These are phyloP conservation scores for barley (Hordeum vulgare) DNA, from an alignment of 176 grass and related monocot species.

Conservation along the genomic window MorexV3_pseudomolecules_assembly NC_058522.1:482271397-482271896, in stretches of 20 bases:
- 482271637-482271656: slow-evolving; percentile 40
- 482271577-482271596: slow-evolving; percentile 24
- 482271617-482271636: slow-evolving; percentile 27
- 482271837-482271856: slow-evolving; percentile 11
- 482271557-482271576: slow-evolving; percentile 10
- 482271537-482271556: slow-evolving; percentile 33
- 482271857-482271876: slow-evolving; percentile 14
- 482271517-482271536: background rate
- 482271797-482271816: slow-evolving; percentile 41
- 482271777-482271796: slow-evolving; percentile 41
- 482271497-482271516: slow-evolving; percentile 46
- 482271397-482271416: slow-evolving; percentile 24
- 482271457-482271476: slow-evolving; percentile 65
- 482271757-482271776: slow-evolving; percentile 25
- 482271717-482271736: background rate
- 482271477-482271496: slow-evolving; percentile 72
- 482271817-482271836: slow-evolving; percentile 38
- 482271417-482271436: slow-evolving; percentile 48
- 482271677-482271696: slow-evolving; percentile 29
- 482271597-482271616: slow-evolving; percentile 27
- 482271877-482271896: background rate
- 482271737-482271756: slow-evolving; percentile 10
- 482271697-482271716: slow-evolving; percentile 13
- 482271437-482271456: slow-evolving; percentile 72
- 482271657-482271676: slow-evolving; percentile 36